A percentile compares a stretch with the other conserved stretches of the same genome.
Conservation (phyloP, 1,284 basidiomycete species). For the Volvariella surrecta region DNA sequence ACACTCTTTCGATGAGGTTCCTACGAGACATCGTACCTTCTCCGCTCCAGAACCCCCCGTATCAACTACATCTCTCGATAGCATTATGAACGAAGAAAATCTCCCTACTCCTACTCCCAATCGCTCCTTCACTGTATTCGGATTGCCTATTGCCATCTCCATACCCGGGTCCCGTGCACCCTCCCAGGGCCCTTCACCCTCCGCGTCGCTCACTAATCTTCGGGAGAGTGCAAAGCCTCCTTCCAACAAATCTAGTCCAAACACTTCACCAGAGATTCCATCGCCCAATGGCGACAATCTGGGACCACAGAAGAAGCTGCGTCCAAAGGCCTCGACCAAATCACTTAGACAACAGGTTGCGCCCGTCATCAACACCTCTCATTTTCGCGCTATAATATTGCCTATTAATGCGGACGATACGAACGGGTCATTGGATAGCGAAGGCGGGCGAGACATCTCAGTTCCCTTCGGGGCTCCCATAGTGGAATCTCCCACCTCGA, state of each 20-base stretch:
- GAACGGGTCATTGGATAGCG: slow-evolving; percentile 9
- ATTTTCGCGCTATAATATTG: slow-evolving; percentile 18
- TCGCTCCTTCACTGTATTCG: background rate
- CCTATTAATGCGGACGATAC: slow-evolving; percentile 12
- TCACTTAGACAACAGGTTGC: slow-evolving; percentile 10
- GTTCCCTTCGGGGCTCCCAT: slow-evolving; percentile 25
- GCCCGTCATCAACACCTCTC: slow-evolving; percentile 7
- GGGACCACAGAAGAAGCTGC: slow-evolving; percentile 4
- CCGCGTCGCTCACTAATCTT: background rate
- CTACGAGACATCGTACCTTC: slow-evolving; percentile 5
- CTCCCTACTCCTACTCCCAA: slow-evolving; percentile 6
- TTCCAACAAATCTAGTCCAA: slow-evolving; percentile 5
- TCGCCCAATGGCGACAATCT: background rate
- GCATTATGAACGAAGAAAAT: slow-evolving; percentile 1
- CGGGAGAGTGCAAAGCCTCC: background rate
- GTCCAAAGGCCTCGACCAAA: slow-evolving; percentile 12
- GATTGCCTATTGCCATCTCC: background rate
- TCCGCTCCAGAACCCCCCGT: slow-evolving; percentile 3
- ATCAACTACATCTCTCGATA: background rate
- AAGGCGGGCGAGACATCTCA: slow-evolving; percentile 8
- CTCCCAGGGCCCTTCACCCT: slow-evolving; percentile 1
- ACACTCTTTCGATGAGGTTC: too few species aligned
- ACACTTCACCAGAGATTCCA: background rate
- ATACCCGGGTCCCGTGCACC: slow-evolving; percentile 3
- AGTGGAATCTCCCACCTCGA: slow-evolving; percentile 42